Base-by-base conservation (phyloP, 2,329 filamentous ascomycete species). In the Diaporthe velutina region DNA sequence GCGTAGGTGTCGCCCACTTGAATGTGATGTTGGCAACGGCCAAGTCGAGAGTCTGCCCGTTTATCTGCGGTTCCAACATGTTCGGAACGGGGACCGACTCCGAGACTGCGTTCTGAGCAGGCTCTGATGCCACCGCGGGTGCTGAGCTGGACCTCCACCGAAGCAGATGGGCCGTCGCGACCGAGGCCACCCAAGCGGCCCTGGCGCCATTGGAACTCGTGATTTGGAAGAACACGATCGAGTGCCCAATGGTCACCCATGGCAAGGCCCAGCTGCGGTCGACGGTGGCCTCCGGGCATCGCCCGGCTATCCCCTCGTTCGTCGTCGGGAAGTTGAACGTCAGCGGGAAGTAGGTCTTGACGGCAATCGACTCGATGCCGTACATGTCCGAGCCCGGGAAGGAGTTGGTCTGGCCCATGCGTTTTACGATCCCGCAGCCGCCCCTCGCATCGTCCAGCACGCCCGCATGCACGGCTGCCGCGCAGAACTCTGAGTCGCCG, bases 301-400 rank as follows among this genome's bases (percentile, higher is more conserved):
- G 88, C 13, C 64, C 64, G 6, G 8, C 12, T 3, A 87, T 83
- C 5, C 94, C 84, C 25, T 73, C 76, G 7, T 75, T 76, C 1
- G 77, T 77, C 19, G 73, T 40, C 9, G 73, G 71, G 79, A 99
- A 98, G 28, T 90, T 91, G 82, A 95, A 98, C 0, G 95, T 93
- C 45, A 94, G 92, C 1, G 97, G 96, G 79, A 99, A 99, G 78
- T 95, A 95, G 0, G 95, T 96, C 76, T 95, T 90, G 80, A 99
- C 98, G 4, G 84, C 89, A 70, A 94, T 87, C 77, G 95, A 98
- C 38, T 86, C 84, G 77, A 98, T 95, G 70, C 93, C 94, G 80
- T 97, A 88, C 28, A 88, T 88, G 66, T 90, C 89, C 13, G 92
- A 92, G 54, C 89, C 88, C 45, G 88, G 84, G 80, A 92, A 98